These are phyloP conservation scores for Juncus inflexus DNA, from an alignment of 176 grass and related monocot genomes.

Conservation along the genomic window DNA sequence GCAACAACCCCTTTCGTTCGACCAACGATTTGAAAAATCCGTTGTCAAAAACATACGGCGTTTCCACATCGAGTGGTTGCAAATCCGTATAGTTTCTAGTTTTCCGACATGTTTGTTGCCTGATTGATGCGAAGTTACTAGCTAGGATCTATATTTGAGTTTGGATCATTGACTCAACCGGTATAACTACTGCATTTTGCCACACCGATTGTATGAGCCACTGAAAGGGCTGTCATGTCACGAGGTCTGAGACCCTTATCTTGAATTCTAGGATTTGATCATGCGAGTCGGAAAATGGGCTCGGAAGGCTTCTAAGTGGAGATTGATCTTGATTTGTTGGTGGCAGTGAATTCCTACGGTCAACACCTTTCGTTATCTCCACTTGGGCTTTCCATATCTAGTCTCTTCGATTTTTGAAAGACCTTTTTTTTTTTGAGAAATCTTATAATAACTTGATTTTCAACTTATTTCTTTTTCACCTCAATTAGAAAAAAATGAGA, in stretches of 20 bases:
- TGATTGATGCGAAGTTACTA: neutral
- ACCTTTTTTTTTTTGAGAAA: too few relatives aligned
- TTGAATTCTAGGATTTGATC: constrained; percentile 17
- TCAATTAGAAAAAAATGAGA: too few relatives aligned
- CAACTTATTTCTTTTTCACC: neutral
- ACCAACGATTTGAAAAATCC: constrained; percentile 29
- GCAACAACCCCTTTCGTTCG: constrained; percentile 22
- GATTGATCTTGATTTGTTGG: neutral
- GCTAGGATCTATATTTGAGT: constrained; percentile 3
- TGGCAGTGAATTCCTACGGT: constrained; percentile 15
- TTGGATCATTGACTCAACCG: constrained; percentile 21
- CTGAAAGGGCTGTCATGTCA: constrained; percentile 29
- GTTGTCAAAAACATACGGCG: constrained; percentile 7
- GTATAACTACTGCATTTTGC: constrained; percentile 26
- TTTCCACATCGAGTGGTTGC: constrained; percentile 17
- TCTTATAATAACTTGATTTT: neutral
- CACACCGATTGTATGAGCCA: constrained; percentile 29
- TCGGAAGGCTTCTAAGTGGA: constrained; percentile 23
- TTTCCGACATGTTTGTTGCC: constrained; percentile 16
- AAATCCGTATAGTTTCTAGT: constrained; percentile 25
- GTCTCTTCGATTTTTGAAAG: neutral
- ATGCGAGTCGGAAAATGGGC: constrained; percentile 13
- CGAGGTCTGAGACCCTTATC: constrained; percentile 21
- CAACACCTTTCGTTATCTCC: too few relatives aligned
- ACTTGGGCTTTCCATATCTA: neutral